Evolutionary conservation across 1,284 basidiomycete species (phyloP).

Genomic region (Cryptococcus sp.): DNA sequence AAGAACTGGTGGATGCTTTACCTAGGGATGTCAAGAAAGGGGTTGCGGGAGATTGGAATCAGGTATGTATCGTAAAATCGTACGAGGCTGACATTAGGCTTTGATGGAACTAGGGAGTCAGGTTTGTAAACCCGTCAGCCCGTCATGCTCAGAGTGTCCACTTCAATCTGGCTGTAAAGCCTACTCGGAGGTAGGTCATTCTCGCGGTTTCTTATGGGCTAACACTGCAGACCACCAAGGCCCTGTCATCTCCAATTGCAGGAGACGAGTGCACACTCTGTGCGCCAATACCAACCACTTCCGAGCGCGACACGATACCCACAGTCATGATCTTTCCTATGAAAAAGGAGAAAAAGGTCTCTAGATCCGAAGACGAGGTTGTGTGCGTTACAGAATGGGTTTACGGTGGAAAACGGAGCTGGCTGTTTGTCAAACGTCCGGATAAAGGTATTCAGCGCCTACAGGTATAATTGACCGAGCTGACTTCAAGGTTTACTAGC

Average conservation of each 20-base stretch:
- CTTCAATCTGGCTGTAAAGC: constrained; percentile 65
- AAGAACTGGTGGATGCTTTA: constrained; percentile 58
- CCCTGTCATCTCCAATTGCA: constrained; percentile 5
- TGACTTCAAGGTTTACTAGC: constrained; percentile 69
- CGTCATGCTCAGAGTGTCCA: constrained; percentile 69
- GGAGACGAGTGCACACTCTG: constrained; percentile 67
- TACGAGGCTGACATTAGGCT: constrained; percentile 18
- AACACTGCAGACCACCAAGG: not conserved
- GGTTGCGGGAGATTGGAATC: constrained; percentile 73
- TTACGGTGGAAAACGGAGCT: constrained; percentile 48
- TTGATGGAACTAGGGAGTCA: constrained; percentile 69
- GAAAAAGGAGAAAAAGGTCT: constrained; percentile 77
- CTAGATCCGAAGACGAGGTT: constrained; percentile 75
- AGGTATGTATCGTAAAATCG: constrained; percentile 48
- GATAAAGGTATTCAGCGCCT: constrained; percentile 61
- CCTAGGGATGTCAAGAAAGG: constrained; percentile 36
- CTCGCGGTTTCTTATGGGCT: no score
- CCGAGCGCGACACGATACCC: constrained; percentile 19
- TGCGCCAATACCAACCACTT: constrained; percentile 55
- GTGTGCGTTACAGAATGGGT: constrained; percentile 83
- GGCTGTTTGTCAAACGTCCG: constrained; percentile 74
- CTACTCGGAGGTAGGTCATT: constrained; percentile 49
- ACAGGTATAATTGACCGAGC: not conserved
- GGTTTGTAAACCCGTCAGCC: constrained; percentile 77
- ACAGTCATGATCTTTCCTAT: constrained; percentile 75